Conservation (phyloP, 495 filamentous ascomycete species). For the Paragyromitra xinjiangensis region DNA sequence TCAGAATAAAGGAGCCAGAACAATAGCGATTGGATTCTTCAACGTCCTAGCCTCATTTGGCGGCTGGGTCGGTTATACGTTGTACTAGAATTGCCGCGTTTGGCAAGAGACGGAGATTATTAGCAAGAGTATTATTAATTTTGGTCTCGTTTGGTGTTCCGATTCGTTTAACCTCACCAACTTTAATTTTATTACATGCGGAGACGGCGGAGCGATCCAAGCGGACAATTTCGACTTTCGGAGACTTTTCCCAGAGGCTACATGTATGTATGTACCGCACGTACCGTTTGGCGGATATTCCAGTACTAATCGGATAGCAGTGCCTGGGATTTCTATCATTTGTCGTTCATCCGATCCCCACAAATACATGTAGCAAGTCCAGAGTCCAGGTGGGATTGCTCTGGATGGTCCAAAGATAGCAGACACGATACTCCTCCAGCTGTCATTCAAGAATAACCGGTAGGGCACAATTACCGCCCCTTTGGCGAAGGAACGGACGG, state of each 20-base stretch:
- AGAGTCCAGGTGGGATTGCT: not conserved
- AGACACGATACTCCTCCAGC: not conserved
- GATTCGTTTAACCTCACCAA: slow-evolving; percentile 24
- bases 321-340: not conserved
- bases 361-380: not conserved
- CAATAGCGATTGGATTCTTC: too few relatives aligned
- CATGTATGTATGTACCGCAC: not conserved
- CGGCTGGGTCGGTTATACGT: not conserved
- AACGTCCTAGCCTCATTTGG: not conserved
- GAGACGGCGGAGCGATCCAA: slow-evolving; percentile 26
- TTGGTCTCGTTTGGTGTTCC: slow-evolving; percentile 10
- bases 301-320: not conserved
- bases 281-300: slow-evolving; percentile 1
- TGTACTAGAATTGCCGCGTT: not conserved
- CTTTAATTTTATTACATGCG: slow-evolving; percentile 16
- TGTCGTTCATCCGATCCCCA: slow-evolving; percentile 33
- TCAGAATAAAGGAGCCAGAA: too few relatives aligned
- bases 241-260: slow-evolving; percentile 26
- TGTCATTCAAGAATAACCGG: slow-evolving; percentile 5
- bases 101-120: not conserved
- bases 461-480: slow-evolving; percentile 14
- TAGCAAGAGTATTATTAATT: slow-evolving; percentile 11
- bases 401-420: not conserved
- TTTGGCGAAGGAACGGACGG: not conserved
- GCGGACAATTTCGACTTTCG: slow-evolving; percentile 37